Conservation (phyloP, 2,329 filamentous ascomycete species). For the Neopestalotiopsis sp. region DNA sequence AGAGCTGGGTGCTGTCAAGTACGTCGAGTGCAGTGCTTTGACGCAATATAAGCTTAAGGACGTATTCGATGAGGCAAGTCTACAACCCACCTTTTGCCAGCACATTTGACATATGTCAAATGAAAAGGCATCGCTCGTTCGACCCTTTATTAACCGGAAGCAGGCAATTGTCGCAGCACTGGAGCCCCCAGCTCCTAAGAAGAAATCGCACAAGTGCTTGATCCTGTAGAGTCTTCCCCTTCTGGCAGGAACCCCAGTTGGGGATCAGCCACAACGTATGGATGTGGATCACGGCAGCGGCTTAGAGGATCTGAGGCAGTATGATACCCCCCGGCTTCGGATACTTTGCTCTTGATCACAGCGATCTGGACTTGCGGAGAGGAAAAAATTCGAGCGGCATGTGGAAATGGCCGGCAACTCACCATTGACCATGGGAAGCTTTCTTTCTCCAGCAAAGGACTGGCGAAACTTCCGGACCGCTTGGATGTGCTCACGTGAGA, state of each 20-base stretch:
- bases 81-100: neutral
- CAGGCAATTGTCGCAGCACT: conserved; percentile 95
- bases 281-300: neutral
- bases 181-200: conserved; percentile 85
- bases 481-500: conserved; percentile 5
- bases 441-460: conserved; percentile 8
- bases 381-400: conserved; percentile 2
- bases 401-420: neutral
- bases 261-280: neutral
- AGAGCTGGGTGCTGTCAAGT: conserved; percentile 96
- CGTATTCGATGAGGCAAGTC: conserved; percentile 93
- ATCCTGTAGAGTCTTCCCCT: conserved; percentile 60
- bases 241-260: neutral
- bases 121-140: neutral
- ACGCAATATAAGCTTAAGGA: conserved; percentile 99
- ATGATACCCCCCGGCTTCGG: conserved; percentile 2
- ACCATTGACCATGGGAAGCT: neutral
- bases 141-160: conserved; percentile 18
- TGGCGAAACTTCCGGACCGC: neutral
- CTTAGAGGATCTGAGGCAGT: neutral
- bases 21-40: conserved; percentile 96
- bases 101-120: neutral
- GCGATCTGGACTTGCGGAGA: conserved; percentile 20
- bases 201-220: conserved; percentile 72
- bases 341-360: conserved; percentile 19